Conservation (phyloP, 2,329 filamentous ascomycete species). For the Pestalotiopsis fici region DNA sequence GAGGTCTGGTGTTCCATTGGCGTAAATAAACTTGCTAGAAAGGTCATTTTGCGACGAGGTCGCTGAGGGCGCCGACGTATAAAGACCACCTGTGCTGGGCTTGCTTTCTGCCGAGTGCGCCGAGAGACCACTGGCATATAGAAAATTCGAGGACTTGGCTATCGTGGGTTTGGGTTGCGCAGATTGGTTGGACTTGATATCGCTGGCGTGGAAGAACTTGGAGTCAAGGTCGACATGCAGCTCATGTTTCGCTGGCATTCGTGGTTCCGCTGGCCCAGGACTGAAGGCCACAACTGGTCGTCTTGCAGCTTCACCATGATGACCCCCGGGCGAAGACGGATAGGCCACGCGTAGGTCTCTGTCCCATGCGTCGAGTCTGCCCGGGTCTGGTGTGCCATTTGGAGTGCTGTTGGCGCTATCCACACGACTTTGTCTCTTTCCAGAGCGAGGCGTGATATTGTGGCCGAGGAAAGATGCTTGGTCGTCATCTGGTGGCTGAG, state of each 20-base stretch:
- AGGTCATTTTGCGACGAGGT: conserved; percentile 36
- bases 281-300: conserved; percentile 40
- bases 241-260: conserved; percentile 27
- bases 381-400: conserved; percentile 55
- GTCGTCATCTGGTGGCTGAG: conserved; percentile 51
- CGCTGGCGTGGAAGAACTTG: conserved; percentile 93
- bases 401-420: conserved; percentile 71
- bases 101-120: conserved; percentile 38
- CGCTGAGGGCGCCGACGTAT: conserved; percentile 33
- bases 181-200: conserved; percentile 56
- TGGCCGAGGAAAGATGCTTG: conserved; percentile 58
- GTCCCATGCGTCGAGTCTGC: conserved; percentile 47
- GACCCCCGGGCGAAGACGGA: conserved; percentile 33
- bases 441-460: conserved; percentile 80
- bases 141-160: conserved; percentile 50
- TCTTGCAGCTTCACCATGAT: conserved; percentile 29
- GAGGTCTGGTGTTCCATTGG: conserved; percentile 62
- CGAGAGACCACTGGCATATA: conserved; percentile 54
- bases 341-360: conserved; percentile 26
- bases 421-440: conserved; percentile 69
- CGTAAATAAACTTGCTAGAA: conserved; percentile 74
- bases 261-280: conserved; percentile 35
- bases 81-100: conserved; percentile 31
- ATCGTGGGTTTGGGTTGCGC: conserved; percentile 22
- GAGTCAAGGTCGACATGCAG: conserved; percentile 39